phyloP scores from a whole-genome alignment of 31 red algal genomes.

The Asparagopsis taxiformis region DNA sequence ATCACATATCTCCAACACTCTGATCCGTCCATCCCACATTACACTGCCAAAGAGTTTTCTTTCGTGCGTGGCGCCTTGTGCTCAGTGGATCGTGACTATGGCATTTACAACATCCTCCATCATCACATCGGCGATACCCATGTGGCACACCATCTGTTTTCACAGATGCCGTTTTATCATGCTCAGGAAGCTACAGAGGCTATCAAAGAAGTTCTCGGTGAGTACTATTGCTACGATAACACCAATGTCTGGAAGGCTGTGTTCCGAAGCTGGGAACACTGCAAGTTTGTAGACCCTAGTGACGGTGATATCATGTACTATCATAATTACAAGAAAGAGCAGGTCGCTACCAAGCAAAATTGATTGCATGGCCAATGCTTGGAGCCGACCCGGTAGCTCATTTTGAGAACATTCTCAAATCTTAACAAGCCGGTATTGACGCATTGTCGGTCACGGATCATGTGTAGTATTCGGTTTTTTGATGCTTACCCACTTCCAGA shows the following conservation, averaged over 20 bases:
- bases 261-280: slow-evolving; percentile 75
- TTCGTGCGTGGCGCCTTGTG: slow-evolving; percentile 83
- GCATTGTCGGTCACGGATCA: too few relatives aligned
- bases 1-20: slow-evolving; percentile 96
- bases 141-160: slow-evolving; percentile 97
- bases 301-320: slow-evolving; percentile 86
- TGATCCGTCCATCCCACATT: slow-evolving; percentile 89
- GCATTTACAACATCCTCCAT: slow-evolving; percentile 88
- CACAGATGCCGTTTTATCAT: slow-evolving; percentile 95
- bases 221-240: slow-evolving; percentile 81
- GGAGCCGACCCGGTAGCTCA: neutral
- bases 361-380: neutral
- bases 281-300: slow-evolving; percentile 67
- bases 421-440: too few relatives aligned
- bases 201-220: slow-evolving; percentile 77
- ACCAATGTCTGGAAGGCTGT: slow-evolving; percentile 75
- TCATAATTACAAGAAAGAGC: slow-evolving; percentile 54
- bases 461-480: too few relatives aligned
- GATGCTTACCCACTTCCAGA: too few relatives aligned
- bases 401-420: too few relatives aligned
- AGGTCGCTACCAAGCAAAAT: slow-evolving; percentile 14
- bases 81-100: slow-evolving; percentile 91
- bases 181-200: slow-evolving; percentile 84
- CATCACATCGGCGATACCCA: slow-evolving; percentile 97
- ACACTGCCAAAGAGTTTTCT: slow-evolving; percentile 74